Conservation (phyloP, 225 moss, liverwort and hornwort species). For the Pseudisothecium myosuroides region DNA sequence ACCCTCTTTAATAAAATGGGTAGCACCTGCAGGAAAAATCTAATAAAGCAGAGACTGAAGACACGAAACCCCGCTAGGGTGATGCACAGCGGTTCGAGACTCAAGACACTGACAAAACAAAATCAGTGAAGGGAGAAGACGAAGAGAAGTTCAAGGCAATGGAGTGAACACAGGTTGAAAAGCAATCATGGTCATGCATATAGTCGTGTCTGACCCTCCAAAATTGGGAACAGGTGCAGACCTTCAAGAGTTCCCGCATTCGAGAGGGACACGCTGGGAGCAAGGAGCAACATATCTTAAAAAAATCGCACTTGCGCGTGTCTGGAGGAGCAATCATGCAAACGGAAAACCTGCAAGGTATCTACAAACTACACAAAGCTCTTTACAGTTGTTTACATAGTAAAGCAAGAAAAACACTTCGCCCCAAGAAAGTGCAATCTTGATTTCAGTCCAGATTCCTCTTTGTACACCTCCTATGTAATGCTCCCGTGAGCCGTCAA, state of each 20-base stretch:
- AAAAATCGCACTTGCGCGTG: neutral
- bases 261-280: neutral
- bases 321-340: neutral
- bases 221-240: neutral
- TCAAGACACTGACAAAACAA: neutral
- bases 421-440: neutral
- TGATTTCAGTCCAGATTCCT: neutral
- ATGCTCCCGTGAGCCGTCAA: neutral
- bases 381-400: constrained; percentile 6
- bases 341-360: constrained; percentile 10
- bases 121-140: neutral
- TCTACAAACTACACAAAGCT: constrained; percentile 18
- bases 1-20: neutral
- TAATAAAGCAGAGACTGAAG: neutral
- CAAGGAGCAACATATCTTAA: neutral
- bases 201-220: neutral
- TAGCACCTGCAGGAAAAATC: neutral
- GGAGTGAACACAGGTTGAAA: neutral
- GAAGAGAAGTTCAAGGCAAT: neutral
- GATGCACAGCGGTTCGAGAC: neutral
- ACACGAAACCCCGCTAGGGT: neutral
- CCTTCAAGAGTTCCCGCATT: neutral
- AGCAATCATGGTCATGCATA: neutral
- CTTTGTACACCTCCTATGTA: constrained; percentile 1
- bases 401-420: neutral